Base-by-base conservation (phyloP, 31 red algal genomes). In the Asparagopsis taxiformis region DNA sequence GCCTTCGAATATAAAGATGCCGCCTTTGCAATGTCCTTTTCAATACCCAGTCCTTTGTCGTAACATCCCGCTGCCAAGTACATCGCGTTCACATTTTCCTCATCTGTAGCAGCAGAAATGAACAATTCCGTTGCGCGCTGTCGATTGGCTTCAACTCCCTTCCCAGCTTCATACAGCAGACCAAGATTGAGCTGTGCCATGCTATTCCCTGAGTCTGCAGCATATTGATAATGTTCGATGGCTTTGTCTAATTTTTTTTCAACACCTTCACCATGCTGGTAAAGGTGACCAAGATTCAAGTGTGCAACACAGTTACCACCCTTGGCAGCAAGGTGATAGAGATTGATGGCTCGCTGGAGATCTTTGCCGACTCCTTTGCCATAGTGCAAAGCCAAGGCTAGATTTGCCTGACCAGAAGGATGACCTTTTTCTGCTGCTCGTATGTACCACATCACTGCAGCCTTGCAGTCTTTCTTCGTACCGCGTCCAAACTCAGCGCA, bases 21-120 rank as follows among this genome's bases (percentile, higher is more conserved):
- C 3, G 85, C 74, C 55, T 67, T 46, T 21, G 36, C 59, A 21
- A 26, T 20, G 31, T 90, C 63, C 19, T 62, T n/a, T 30, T 55
- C 9, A 20, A 56, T 54, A 3, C 86, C 86, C 49, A 54, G 52
- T 22, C 86, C 86, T 23, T 70, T 80, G 26, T 77, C 86, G 56
- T 62, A 81, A 39, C 75, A 89, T 33, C 74, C 64, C 24, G 61
- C 85, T 19, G 63, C n/a, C 31, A 65, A 43, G 20, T 77, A 67
- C 68, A 70, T 58, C 0, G 74, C 85, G 1, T 37, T 22, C 24
- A 68, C 19, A 74, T 74, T 74, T n/a, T 56, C 70, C 31, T 29
- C 58, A 10, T 79, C 51, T 1, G 75, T 68, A 19, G 75, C 74
- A 19, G 75, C 74, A 58, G 52, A 44, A 11, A 25, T 50, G 41